phyloP scores from a whole-genome alignment of 2,329 filamentous ascomycete genomes.

The Ophiocordyceps camponoti-rufipedis region DNA sequence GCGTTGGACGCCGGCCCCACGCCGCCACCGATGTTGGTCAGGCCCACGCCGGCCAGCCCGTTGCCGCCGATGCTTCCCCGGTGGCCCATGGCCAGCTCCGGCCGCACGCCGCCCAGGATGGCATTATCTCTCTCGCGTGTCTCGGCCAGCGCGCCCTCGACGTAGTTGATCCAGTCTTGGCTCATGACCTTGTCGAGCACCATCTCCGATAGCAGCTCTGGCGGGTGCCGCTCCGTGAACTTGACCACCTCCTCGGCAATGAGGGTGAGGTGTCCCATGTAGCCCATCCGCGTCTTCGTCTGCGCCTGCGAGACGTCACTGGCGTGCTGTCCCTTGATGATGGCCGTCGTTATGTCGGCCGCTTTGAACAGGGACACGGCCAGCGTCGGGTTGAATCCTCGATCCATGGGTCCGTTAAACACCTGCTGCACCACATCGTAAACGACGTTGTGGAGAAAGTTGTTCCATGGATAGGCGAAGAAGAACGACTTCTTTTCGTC shows the following conservation, averaged over 20 bases:
- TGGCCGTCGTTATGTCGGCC: conserved; percentile 75
- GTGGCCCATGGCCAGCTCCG: conserved; percentile 73
- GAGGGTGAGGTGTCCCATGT: conserved; percentile 94
- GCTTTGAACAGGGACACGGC: conserved; percentile 87
- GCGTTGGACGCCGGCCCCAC: conserved; percentile 38
- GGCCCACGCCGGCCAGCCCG: conserved; percentile 28
- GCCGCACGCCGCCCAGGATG: conserved; percentile 88
- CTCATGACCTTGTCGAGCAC: conserved; percentile 82
- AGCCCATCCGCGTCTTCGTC: conserved; percentile 81
- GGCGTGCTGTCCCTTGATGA: conserved; percentile 74
- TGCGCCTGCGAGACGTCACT: conserved; percentile 74
- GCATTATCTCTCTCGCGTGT: conserved; percentile 93
- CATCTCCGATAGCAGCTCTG: conserved; percentile 65
- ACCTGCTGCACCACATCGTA: conserved; percentile 99
- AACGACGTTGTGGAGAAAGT: conserved; percentile 96
- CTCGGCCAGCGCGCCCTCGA: conserved; percentile 81
- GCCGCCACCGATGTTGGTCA: conserved; percentile 23
- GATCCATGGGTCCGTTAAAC: conserved; percentile 95
- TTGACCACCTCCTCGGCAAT: conserved; percentile 98
- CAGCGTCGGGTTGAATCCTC: conserved; percentile 76
- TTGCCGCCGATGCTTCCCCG: conserved; percentile 40
- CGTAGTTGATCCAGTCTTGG: conserved; percentile 83
- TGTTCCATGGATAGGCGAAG: conserved; percentile 98
- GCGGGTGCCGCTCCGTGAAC: conserved; percentile 85
- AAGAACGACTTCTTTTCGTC: conserved; percentile 59